Evolutionary conservation across 164 flowering plant species (phyloP), one percentile per base, ranked within the genome.

Genomic region (Magnolia kwangsiensis): DNA sequence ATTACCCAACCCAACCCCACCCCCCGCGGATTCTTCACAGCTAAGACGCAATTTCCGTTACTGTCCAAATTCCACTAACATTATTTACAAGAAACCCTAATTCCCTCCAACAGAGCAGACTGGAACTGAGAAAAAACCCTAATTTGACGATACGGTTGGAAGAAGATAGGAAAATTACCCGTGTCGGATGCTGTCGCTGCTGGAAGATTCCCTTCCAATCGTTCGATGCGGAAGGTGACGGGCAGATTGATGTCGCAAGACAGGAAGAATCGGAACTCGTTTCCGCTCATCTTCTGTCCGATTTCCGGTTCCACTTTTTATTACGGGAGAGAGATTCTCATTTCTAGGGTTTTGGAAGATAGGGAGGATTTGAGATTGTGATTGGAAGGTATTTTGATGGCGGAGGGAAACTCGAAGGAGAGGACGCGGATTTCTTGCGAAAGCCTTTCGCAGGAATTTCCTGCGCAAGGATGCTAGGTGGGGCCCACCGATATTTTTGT

Each of bases 201-300:
- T 0, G 78, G 78, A 11, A 78, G 63, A 74, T 67, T 67, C 23
- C 80, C 80, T 63, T 78, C 80, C 50, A 78, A 58, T 49, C 75
- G 69, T 72, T 69, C 80, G 55, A 78, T 63, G 73, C 80, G 72
- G 23, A 78, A 73, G 21, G 76, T 74, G 20, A 78, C 80, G 8
- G 80, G 80, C 9, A 78, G 76, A 61, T 78, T 78, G 51, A 73
- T 78, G 50, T 78, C 80, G 49, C 80, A 78, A 6, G 80, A 78
- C 14, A 78, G 19, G 68, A 78, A 78, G 73, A 78, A 73, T 49
- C 80, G 55, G 61, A 78, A 78, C 80, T 78, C 80, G 68, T 78
- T 74, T 19, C 73, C 75, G 69, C 70, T 71, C 78, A 71, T 66
- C 63, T 59, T 61, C 2, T 55, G 16, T 16, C 13, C 61, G 61